phyloP scores from a whole-genome alignment of 768 basidiomycete species.

The Paxillus involutus region DNA sequence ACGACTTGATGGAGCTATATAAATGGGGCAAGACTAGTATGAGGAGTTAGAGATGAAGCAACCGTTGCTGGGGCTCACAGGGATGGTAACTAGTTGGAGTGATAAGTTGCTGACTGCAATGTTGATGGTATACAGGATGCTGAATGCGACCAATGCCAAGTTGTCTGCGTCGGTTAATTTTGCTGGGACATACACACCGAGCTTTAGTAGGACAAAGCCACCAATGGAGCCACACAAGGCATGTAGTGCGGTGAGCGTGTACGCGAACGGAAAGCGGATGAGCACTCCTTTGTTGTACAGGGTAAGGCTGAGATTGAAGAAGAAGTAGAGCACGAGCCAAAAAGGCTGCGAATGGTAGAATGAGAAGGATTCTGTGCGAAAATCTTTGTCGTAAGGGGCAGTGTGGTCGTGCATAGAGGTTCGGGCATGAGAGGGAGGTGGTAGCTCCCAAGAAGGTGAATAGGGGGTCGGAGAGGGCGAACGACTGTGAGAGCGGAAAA shows the following conservation, averaged over 20 bases:
- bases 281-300: constrained; percentile 95
- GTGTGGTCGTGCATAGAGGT: neutral
- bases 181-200: constrained; percentile 58
- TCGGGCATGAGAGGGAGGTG: constrained; percentile 12
- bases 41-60: neutral
- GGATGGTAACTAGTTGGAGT: constrained; percentile 84
- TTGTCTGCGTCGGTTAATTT: constrained; percentile 51
- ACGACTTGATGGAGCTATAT: constrained; percentile 94
- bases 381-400: constrained; percentile 3
- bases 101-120: constrained; percentile 94
- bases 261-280: constrained; percentile 92
- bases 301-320: constrained; percentile 88
- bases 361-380: constrained; percentile 9
- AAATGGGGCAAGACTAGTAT: neutral
- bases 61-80: constrained; percentile 51
- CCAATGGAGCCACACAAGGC: constrained; percentile 85
- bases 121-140: constrained; percentile 88
- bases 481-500: neutral
- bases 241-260: constrained; percentile 91
- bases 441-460: constrained; percentile 21
- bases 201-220: constrained; percentile 61
- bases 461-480: constrained; percentile 6
- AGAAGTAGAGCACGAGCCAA: constrained; percentile 85
- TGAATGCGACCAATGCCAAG: constrained; percentile 74
- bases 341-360: constrained; percentile 34